Conservation (phyloP, 805 yeast genomes). For the Nematodospora valgi region DNA sequence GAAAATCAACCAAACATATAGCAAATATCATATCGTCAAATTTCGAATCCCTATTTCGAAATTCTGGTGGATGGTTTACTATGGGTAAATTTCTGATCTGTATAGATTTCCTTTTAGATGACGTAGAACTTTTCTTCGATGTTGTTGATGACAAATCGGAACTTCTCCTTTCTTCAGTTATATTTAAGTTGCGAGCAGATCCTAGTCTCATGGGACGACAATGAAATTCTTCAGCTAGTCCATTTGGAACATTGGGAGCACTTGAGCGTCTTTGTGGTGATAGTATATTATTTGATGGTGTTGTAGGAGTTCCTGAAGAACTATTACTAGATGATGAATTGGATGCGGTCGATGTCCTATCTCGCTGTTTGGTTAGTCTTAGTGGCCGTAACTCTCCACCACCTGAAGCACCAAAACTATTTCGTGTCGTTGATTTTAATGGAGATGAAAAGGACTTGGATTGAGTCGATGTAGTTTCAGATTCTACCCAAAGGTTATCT, state of each 20-base stretch:
- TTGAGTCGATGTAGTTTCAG: not conserved
- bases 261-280: constrained; percentile 2
- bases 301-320: not conserved
- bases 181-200: constrained; percentile 8
- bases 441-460: not conserved
- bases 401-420: constrained; percentile 1
- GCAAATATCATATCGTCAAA: constrained; percentile 60
- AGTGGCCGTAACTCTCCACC: constrained; percentile 22
- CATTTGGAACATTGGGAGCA: constrained; percentile 5
- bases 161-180: not conserved
- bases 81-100: constrained; percentile 39
- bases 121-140: constrained; percentile 1
- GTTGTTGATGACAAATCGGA: not conserved
- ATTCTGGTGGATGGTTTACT: too few relatives aligned
- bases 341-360: constrained; percentile 4
- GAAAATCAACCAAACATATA: constrained; percentile 87
- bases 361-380: constrained; percentile 24
- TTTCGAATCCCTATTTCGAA: too few relatives aligned
- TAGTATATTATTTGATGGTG: constrained; percentile 2
- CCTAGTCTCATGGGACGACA: constrained; percentile 36
- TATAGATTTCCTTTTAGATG: constrained; percentile 20
- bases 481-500: constrained; percentile 6
- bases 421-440: not conserved
- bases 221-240: constrained; percentile 27
- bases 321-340: not conserved